A percentile compares a stretch with the other conserved stretches of the same genome.
Conservation (phyloP, 441 rosid genomes). For the Euphorbia schlechtendalii region DNA sequence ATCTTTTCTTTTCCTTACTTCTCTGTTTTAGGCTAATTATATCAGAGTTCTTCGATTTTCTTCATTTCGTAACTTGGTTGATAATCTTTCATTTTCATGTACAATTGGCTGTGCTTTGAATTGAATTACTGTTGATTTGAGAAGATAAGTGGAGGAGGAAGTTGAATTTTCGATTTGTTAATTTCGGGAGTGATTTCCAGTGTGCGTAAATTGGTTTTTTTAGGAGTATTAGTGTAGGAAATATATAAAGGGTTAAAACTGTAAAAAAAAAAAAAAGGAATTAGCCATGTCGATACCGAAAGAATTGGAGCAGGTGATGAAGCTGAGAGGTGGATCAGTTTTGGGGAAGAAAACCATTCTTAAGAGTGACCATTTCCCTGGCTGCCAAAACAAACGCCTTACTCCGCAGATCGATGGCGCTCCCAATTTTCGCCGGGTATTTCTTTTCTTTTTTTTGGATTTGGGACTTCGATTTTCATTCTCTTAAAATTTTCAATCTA, state of each 20-base stretch:
- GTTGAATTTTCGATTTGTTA: background rate
- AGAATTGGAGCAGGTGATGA: conserved; percentile 92
- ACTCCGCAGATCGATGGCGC: conserved; percentile 95
- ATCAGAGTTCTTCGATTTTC: background rate
- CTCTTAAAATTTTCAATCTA: conserved; percentile 1
- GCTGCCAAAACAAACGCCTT: conserved; percentile 92
- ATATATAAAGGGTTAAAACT: background rate
- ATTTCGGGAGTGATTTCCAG: background rate
- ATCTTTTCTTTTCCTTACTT: background rate
- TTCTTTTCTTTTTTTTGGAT: background rate
- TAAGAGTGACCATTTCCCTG: conserved; percentile 97
- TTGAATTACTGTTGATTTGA: conserved; percentile 1
- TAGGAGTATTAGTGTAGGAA: background rate
- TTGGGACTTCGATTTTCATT: background rate
- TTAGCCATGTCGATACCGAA: conserved; percentile 60
- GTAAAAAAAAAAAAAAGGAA: conserved; percentile 10
- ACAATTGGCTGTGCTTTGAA: background rate
- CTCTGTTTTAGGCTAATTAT: background rate
- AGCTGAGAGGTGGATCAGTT: conserved; percentile 90
- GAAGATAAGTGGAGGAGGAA: background rate
- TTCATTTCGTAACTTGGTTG: background rate
- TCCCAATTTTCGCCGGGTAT: conserved; percentile 97
- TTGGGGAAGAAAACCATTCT: conserved; percentile 93
- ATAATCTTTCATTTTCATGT: background rate
- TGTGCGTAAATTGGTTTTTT: background rate